phyloP scores from a whole-genome alignment of 495 filamentous ascomycete genomes.

The Penicillium manginii region DNA sequence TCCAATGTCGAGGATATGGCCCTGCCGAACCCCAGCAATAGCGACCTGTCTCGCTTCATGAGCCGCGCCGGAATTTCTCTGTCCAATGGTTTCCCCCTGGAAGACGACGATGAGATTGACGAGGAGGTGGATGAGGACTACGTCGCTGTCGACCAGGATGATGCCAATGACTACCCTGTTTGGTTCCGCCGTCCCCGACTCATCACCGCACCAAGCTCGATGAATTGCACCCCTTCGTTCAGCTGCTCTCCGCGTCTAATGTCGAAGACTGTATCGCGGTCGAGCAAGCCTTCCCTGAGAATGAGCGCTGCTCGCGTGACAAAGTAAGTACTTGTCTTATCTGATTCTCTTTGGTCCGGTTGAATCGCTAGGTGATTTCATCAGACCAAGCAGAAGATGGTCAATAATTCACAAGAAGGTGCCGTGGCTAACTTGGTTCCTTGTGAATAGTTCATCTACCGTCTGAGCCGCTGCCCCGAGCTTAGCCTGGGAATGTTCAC shows the following conservation, averaged over 20 bases:
- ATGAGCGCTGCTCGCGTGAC: conserved; percentile 73
- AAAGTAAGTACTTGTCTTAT: conserved; percentile 59
- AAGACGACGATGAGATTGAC: conserved; percentile 45
- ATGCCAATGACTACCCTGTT: conserved; percentile 47
- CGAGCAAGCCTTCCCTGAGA: conserved; percentile 75
- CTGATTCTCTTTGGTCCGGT: too few relatives aligned
- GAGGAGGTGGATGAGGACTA: conserved; percentile 50
- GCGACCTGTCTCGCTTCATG: conserved; percentile 39
- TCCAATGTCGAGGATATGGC: conserved; percentile 40
- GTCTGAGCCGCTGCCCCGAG: conserved; percentile 76
- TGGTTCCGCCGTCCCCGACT: conserved; percentile 48
- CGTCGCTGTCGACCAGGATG: conserved; percentile 48
- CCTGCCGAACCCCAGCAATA: conserved; percentile 32
- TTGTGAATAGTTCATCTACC: conserved; percentile 71
- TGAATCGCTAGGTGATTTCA: too few relatives aligned
- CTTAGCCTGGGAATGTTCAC: conserved; percentile 81
- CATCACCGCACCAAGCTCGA: conserved; percentile 49
- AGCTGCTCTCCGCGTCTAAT: conserved; percentile 72
- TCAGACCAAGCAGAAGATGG: conserved; percentile 8
- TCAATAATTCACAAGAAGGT: conserved; percentile 1
- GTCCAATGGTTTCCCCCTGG: conserved; percentile 41
- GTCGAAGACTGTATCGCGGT: conserved; percentile 75
- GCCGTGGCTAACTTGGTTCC: conserved; percentile 12
- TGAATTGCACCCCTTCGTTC: conserved; percentile 68
- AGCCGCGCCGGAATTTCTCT: conserved; percentile 36